Evolutionary conservation across 179 eudicot species (phyloP), one percentile per base, ranked within the genome.

Genomic region (Spinacia oleracea): DNA sequence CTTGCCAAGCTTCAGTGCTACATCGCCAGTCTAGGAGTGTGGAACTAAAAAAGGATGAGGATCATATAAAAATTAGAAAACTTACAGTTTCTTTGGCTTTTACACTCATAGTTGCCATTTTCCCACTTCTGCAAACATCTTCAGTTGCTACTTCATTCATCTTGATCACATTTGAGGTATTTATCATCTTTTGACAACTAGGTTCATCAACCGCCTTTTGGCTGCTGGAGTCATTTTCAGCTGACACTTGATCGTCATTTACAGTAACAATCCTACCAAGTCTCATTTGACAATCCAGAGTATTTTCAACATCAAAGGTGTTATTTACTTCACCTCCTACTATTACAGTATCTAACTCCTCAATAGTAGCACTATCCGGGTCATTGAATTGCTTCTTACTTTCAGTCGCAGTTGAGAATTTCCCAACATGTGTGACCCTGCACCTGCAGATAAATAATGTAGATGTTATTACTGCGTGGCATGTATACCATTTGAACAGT

Each of bases 1-100:
- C 2, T 21, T 20, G n/a, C 21, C 58, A 18, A 21, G 58, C 58
- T 53, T 53, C 58, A 21, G 14, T 53, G n/a, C n/a, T 46, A 46
- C 16, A 46, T 46, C 51, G 3, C 15, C 12, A 46, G 51, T 46
- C 10, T 46, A 46, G 51, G 51, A 46, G 51, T 11, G 58, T 53
- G 23, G n/a, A 53, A 53, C 58, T 53, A n/a, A 53, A 1, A 16
- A 53, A 20, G 58, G n/a, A 53, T 53, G 16, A 60, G 31, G 35
- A 25, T 27, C 2, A 25, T 7, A 60, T 12, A 60, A 25, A 18
- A 23, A 25, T 60, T 25, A 34, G 25, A 29, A 58, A 40, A 74
- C 77, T 74, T 40, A 74, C 77, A 32, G 38, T 58, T 74, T 27
- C 51, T 40, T 20, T 32, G n/a, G 55, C 55, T 50, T 74, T 60